Evolutionary conservation across 306 rosid species (phyloP), one percentile per base, ranked within the genome.

Genomic region (Sicyos baderoa): DNA sequence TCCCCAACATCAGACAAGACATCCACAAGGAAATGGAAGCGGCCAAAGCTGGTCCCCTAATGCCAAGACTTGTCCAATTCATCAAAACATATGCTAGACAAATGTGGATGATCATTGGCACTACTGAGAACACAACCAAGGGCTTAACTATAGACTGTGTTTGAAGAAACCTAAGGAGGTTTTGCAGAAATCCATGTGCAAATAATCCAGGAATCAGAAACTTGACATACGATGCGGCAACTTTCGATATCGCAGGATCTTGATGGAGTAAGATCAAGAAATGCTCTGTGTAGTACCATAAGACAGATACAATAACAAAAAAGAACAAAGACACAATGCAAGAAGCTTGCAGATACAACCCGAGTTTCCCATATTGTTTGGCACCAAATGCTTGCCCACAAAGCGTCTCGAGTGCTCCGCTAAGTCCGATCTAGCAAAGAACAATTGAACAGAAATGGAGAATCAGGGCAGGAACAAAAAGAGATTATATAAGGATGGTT

Each of bases 311-410:
- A 25, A 84, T 22, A 75, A 75, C 42, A 5, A 86, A 82, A 76
- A 85, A 84, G 27, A 87, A 42, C 13, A 82, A 47, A 8, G 89
- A 81, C 47, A 84, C 82, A 68, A 88, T 82, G 79, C 96, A 82
- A 9, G 90, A 82, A 45, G 91, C 75, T 82, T 91, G 97, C n/a
- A 91, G 84, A 82, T 88, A 83, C 49, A 86, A 76, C 75, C 97
- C 97, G 76, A 91, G 32, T 78, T 62, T 48, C 22, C 84, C 75
- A 76, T 83, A 88, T 35, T 72, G 76, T 70, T 80, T 64, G 71
- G 96, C 87, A 0, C 94, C 97, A 78, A 81, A 88, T 58, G 84
- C 91, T 78, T 91, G 96, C 49, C 96, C 97, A 25, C 97, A 91
- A 0, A 88, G 85, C 42, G 94, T 91, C 82, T 88, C 96, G 18